phyloP scores from a whole-genome alignment of 2,329 filamentous ascomycete genomes.

The Chlorencoelia australis region DNA sequence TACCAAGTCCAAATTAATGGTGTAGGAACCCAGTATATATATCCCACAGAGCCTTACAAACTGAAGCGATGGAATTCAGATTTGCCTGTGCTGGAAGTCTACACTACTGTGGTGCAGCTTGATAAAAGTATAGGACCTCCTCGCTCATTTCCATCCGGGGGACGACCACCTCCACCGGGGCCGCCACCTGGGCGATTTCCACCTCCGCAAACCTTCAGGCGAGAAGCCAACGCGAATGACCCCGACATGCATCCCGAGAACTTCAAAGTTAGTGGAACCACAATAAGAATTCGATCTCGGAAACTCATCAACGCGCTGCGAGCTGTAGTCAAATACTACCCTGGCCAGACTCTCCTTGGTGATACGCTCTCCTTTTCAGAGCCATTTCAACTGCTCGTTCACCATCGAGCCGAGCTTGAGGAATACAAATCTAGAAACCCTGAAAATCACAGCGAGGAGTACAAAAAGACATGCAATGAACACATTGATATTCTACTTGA shows the following conservation, averaged over 20 bases:
- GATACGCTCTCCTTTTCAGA: constrained; percentile 7
- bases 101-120: neutral
- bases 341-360: constrained; percentile 8
- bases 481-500: constrained; percentile 11
- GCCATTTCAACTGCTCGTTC: constrained; percentile 31
- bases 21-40: constrained; percentile 10
- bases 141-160: no score
- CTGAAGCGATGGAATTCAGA: constrained; percentile 8
- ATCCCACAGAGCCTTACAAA: constrained; percentile 11
- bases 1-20: constrained; percentile 13
- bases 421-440: constrained; percentile 30
- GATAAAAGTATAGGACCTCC: no score
- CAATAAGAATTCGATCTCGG: constrained; percentile 10
- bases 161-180: no score
- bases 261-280: constrained; percentile 3
- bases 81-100: neutral
- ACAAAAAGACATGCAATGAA: constrained; percentile 19
- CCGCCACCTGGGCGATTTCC: no score
- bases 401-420: constrained; percentile 8
- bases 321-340: constrained; percentile 13
- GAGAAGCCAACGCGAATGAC: neutral
- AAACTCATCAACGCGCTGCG: constrained; percentile 12
- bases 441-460: constrained; percentile 31
- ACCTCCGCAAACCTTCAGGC: no score
- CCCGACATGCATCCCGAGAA: neutral